These are phyloP conservation scores for Penicillium coffeae DNA, from an alignment of 495 filamentous ascomycete genomes.

Conservation along the genomic window DNA sequence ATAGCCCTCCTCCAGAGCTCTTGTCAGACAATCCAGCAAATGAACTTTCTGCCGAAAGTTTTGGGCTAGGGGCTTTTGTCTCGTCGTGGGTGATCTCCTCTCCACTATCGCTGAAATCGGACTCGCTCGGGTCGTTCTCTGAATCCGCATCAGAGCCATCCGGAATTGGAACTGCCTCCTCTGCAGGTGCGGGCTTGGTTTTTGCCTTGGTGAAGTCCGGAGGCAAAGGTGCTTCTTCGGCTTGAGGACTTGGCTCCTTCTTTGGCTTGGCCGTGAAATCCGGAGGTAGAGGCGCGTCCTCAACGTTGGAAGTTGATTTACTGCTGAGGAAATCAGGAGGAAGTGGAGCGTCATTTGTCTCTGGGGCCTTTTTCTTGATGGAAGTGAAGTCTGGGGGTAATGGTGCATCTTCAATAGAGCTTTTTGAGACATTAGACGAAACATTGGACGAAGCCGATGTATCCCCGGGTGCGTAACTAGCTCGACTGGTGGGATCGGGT, in stretches of 20 bases:
- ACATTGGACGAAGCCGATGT: conserved; percentile 64
- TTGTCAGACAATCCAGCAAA: conserved; percentile 49
- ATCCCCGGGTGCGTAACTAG: conserved; percentile 59
- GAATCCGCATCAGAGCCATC: conserved; percentile 22
- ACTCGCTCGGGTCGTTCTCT: conserved; percentile 27
- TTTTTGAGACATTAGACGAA: conserved; percentile 56
- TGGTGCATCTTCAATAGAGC: conserved; percentile 43
- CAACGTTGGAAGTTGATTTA: conserved; percentile 2
- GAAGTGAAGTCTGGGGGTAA: conserved; percentile 23
- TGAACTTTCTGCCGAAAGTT: conserved; percentile 62
- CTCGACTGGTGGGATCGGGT: conserved; percentile 72
- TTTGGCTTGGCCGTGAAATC: conserved; percentile 42
- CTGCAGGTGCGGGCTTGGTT: conserved; percentile 24
- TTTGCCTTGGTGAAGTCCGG: conserved; percentile 28
- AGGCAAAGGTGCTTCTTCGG: conserved; percentile 34
- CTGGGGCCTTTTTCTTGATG: conserved; percentile 23
- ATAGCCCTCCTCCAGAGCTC: conserved; percentile 38
- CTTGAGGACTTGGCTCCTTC: conserved; percentile 9
- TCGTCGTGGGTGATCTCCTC: conserved; percentile 57
- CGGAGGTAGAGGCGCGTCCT: conserved; percentile 51
- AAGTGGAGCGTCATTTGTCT: conserved; percentile 51
- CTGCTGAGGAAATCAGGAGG: conserved; percentile 28
- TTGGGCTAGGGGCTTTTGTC: conserved; percentile 42
- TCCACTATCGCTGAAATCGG: conserved; percentile 36
- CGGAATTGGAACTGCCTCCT: conserved; percentile 24